Conservation (phyloP, 352 stramenopile genomes). For the Globisporangium takayamanum region DNA sequence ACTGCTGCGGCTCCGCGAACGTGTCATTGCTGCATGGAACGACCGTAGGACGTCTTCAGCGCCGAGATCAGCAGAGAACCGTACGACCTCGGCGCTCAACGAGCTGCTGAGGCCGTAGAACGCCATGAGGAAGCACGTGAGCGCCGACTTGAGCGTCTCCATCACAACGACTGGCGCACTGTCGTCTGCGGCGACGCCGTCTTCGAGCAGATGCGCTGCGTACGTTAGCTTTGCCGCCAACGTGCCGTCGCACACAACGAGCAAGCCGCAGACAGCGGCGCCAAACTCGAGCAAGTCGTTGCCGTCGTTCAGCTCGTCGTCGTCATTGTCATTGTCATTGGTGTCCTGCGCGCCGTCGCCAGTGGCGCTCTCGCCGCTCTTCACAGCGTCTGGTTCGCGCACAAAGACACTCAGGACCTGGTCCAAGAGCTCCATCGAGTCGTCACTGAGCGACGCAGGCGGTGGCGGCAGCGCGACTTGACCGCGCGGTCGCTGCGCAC, state of each 20-base stretch:
- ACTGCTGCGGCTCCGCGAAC: neutral
- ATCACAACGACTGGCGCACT: slow-evolving; percentile 22
- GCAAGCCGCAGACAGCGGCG: slow-evolving; percentile 48
- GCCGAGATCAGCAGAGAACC: slow-evolving; percentile 61
- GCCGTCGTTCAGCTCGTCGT: slow-evolving; percentile 38
- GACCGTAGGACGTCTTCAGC: slow-evolving; percentile 60
- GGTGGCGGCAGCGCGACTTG: slow-evolving; percentile 5
- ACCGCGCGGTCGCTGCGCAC: slow-evolving; percentile 9
- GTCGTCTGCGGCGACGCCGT: neutral
- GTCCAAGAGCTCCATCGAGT: slow-evolving; percentile 55
- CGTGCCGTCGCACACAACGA: slow-evolving; percentile 62
- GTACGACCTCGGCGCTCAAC: slow-evolving; percentile 59
- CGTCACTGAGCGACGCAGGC: slow-evolving; percentile 42
- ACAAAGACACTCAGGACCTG: slow-evolving; percentile 62
- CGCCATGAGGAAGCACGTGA: slow-evolving; percentile 76
- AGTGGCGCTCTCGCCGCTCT: neutral
- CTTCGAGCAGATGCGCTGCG: slow-evolving; percentile 28
- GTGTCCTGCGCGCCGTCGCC: neutral
- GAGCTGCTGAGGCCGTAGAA: slow-evolving; percentile 84
- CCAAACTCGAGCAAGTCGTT: slow-evolving; percentile 50
- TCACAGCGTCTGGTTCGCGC: slow-evolving; percentile 30
- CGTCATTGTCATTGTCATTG: slow-evolving; percentile 15
- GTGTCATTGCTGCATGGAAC: slow-evolving; percentile 24
- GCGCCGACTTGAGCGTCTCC: slow-evolving; percentile 50
- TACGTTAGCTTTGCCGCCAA: slow-evolving; percentile 54